Evolutionary conservation across 768 basidiomycete species (phyloP), one percentile per base, ranked within the genome.

Genomic region (Termitomyces eurrhizus): DNA sequence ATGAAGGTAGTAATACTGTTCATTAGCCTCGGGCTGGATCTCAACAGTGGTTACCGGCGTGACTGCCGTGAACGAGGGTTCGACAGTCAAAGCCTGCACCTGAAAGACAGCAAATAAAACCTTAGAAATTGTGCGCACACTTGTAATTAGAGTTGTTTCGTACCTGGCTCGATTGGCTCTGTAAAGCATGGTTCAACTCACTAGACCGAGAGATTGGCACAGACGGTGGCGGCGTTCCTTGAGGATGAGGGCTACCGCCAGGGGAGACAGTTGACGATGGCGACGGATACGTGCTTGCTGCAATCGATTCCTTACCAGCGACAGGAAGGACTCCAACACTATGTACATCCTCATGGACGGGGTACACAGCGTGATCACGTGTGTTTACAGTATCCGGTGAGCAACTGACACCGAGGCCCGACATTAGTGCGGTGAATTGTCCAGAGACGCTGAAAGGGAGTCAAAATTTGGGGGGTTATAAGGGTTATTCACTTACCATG

Each of bases 241-340:
- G 67, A 46, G 56, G 52, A 32, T 65, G 64, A 36, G 77, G 72
- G 62, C 72, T 75, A 13, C 70, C 72, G 26, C 71, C 70, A 55
- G 80, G 75, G 1, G 79, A 79, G 26, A 79, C 69, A 4, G 80
- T 80, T 24, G 80, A 79, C 1, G 77, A 66, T 16, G 80, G 80
- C 0, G 80, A 80, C 39, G 79, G 66, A 51, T 80, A 68, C 18
- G 62, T 62, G 29, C 35, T 62, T 45, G 62, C 32, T 18, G 59
- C 61, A 44, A 57, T 52, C 4, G 39, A 51, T 7, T 35, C 62
- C 37, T 65, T 66, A 44, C 56, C 46, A 9, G 57, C 50, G 4
- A 61, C 39, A 26, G 41, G 32, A 44, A 59, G 55, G 36, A 61
- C 61, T 44, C 52, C 65, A 33, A 58, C 26, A 51, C 57, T 46